Evolutionary conservation across 148 eudicot species (phyloP).

Genomic region (Spergularia marina): DNA sequence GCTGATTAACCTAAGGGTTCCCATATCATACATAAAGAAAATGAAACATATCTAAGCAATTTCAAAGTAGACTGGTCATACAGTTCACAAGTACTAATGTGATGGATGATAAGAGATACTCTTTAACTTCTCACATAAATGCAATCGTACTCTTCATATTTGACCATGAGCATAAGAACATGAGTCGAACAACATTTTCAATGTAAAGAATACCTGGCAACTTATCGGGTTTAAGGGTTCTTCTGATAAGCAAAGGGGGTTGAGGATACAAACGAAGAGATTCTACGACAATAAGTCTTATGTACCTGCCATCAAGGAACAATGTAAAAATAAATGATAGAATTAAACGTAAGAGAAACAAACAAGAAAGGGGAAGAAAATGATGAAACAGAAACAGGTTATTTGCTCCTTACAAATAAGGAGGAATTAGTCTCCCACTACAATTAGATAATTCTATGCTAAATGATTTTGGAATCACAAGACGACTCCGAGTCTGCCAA

Average conservation of each 20-base stretch:
- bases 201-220: slow-evolving; percentile 63
- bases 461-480: background rate
- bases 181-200: background rate
- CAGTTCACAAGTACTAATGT: slow-evolving; percentile 7
- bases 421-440: background rate
- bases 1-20: background rate
- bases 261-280: slow-evolving; percentile 91
- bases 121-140: background rate
- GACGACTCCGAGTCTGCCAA: background rate
- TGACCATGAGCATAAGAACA: background rate
- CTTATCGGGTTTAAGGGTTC: slow-evolving; percentile 69
- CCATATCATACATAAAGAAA: background rate
- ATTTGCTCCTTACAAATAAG: background rate
- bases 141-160: background rate
- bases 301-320: slow-evolving; percentile 50
- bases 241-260: slow-evolving; percentile 95
- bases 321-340: background rate
- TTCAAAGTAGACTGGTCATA: background rate
- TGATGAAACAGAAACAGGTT: background rate
- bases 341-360: background rate
- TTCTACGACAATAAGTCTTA: slow-evolving; percentile 85
- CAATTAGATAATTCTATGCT: background rate
- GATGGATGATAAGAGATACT: background rate
- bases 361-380: background rate
- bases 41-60: background rate